Evolutionary conservation across 768 basidiomycete species (phyloP), one percentile per base, ranked within the genome.

Genomic region (Gelatoporia subvermispora): DNA sequence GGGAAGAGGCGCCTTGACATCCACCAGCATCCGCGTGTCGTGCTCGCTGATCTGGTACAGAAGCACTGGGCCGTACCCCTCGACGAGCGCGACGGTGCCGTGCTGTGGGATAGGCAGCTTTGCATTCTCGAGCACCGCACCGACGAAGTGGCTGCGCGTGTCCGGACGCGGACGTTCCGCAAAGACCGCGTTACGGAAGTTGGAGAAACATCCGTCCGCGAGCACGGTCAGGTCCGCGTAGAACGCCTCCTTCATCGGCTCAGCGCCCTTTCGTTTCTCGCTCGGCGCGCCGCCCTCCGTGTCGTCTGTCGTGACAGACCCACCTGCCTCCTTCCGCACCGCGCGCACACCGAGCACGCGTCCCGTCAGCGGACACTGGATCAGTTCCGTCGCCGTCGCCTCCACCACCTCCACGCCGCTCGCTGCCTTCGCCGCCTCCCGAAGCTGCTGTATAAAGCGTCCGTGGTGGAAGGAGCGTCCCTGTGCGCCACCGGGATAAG

Each of bases 401-500:
- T 97, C 93, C 17, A 94, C 73, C 36, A 93, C 72, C 41, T 90
- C 84, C 8, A 94, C 88, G 10, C 83, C 79, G 8, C 63, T 64
- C 8, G 84, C 84, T 24, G 60, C 65, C 46, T 59, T 71, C 31
- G 86, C 90, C 35, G 81, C 80, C 38, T 72, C 75, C 43, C 96
- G 75, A 41, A 99, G 69, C 20, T 77, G 73, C 75, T 85, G 83
- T 54, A 99, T 79, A 56, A 99, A 91, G 49, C 82, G 74, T 3
- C 96, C 96, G 64, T 98, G 95, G 68, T 98, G 95, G 65, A 99
- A 98, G 48, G 84, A 83, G 43, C 91, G 70, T 0, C 95, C 94
- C 57, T 90, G 78, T 48, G 79, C 63, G 2, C 66, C 70, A 28
- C 69, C 71, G 0, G 93, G 93, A 63, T 98, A 98, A 1, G 93